Evolutionary conservation across 345 rosid genomes (phyloP).

Genomic region (Physaria fendleri): DNA sequence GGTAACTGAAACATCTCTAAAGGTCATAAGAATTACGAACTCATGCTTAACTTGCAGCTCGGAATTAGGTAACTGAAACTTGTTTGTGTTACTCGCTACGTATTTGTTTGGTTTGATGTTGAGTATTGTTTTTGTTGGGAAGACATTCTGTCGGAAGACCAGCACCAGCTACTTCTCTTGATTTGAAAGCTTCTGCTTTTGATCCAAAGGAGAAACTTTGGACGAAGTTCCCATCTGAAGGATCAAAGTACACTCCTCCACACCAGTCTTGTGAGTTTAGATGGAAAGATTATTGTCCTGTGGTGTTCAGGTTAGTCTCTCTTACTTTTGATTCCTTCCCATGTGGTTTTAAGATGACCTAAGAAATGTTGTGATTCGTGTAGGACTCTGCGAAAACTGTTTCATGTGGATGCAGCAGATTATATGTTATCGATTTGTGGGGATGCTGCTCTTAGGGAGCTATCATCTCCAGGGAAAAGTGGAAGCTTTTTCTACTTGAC

Average conservation of each 20-base stretch:
- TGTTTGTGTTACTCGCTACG: too few species aligned
- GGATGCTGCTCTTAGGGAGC: slow-evolving; percentile 90
- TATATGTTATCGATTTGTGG: slow-evolving; percentile 97
- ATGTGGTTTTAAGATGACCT: background rate
- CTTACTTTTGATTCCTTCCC: background rate
- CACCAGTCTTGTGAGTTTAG: slow-evolving; percentile 85
- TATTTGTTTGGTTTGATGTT: background rate
- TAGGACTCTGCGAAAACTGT: slow-evolving; percentile 91
- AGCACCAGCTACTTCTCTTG: slow-evolving; percentile 80
- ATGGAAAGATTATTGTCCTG: slow-evolving; percentile 98
- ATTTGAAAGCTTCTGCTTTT: slow-evolving; percentile 81
- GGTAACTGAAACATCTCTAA: slow-evolving; percentile 65
- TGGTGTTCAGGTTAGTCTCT: slow-evolving; percentile 74
- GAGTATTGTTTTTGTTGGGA: background rate
- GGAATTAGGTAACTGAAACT: slow-evolving; percentile 77
- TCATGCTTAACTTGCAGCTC: slow-evolving; percentile 95
- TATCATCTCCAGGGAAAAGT: slow-evolving; percentile 97
- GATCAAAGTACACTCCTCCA: slow-evolving; percentile 93
- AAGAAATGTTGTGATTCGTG: background rate
- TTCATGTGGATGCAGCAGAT: slow-evolving; percentile 90
- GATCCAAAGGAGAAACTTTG: slow-evolving; percentile 95
- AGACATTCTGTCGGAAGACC: slow-evolving; percentile 96
- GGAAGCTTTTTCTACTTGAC: slow-evolving; percentile 95
- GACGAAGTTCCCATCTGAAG: slow-evolving; percentile 94
- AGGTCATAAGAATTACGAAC: slow-evolving; percentile 95